Base-by-base conservation (phyloP, 108 stramenopile species). In the Tribonema minus region DNA sequence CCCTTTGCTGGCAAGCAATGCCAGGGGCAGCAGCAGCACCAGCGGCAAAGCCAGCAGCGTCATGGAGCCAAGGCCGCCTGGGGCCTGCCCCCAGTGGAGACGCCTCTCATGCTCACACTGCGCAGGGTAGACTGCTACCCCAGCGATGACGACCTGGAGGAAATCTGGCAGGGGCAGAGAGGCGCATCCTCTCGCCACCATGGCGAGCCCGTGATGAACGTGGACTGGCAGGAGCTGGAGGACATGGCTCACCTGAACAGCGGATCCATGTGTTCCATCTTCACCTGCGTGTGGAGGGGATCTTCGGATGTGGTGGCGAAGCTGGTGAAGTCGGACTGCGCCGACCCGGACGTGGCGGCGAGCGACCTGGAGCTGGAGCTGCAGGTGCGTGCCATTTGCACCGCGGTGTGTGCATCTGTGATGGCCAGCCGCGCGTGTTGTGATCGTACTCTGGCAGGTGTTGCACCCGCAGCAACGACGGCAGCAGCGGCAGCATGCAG, bases 221-320 rank as follows among this genome's bases (percentile, higher is more conserved):
- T 79, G 26, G 77, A 79, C 60, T 68, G 68, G 30, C 54, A 68
- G 58, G 77, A 79, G 77, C 77, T 79, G 25, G 30, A 39, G 32
- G 68, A 79, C 40, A 39, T 79, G 61, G 61, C 68, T 26, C 68
- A 69, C 68, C 59, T 79, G 35, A 61, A 67, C 7, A 79, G 68
- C 61, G 77, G 77, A 2, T 67, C 67, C 38, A 79, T 79, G 77
- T 79, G 77, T 25, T 70, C 77, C 59, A 79, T 79, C 36, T 79
- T 68, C 37, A 70, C 68, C 29, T 67, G 67, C 20, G 60, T 58
- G 39, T 70, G 67, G 67, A 38, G 77, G 58, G 68, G 68, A 2
- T 61, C 41, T 23, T 68, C 67, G 2, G 77, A 68, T 28, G 77
- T 79, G 0, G 77, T 79, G 46, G 46, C 46, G 15, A 54, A 54